phyloP scores from a whole-genome alignment of 2,329 filamentous ascomycete genomes.

The Penicillium sp. region DNA sequence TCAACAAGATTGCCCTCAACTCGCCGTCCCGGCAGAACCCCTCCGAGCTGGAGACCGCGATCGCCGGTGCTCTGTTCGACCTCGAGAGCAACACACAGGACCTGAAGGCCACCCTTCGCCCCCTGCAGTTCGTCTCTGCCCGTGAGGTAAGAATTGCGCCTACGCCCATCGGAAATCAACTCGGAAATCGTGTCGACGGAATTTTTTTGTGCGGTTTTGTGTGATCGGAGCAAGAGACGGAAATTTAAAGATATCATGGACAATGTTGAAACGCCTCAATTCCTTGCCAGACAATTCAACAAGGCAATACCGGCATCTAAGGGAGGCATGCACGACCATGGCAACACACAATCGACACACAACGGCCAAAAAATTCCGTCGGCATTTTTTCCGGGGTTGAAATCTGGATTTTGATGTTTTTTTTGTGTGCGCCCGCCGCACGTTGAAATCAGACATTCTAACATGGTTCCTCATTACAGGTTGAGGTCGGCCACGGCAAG shows the following conservation, averaged over 20 bases:
- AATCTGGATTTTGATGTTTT: slow-evolving; percentile 8
- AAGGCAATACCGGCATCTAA: not conserved
- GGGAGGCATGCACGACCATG: not conserved
- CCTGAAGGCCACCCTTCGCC: slow-evolving; percentile 92
- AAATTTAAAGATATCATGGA: slow-evolving; percentile 15
- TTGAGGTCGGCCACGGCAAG: slow-evolving; percentile 99
- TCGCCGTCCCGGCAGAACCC: slow-evolving; percentile 94
- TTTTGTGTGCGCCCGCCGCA: slow-evolving; percentile 16
- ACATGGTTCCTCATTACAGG: slow-evolving; percentile 58
- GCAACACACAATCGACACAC: not conserved
- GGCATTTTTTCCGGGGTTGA: slow-evolving; percentile 1
- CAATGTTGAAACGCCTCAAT: slow-evolving; percentile 2
- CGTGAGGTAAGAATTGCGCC: slow-evolving; percentile 78
- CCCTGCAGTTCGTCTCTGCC: slow-evolving; percentile 98
- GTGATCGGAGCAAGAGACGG: slow-evolving; percentile 13
- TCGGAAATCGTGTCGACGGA: slow-evolving; percentile 17
- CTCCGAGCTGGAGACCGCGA: slow-evolving; percentile 95
- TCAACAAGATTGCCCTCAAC: slow-evolving; percentile 99
- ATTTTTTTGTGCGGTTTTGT: slow-evolving; percentile 11
- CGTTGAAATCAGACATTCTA: slow-evolving; percentile 22
- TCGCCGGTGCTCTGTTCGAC: slow-evolving; percentile 96
- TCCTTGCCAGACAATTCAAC: not conserved
- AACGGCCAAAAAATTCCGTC: slow-evolving; percentile 1
- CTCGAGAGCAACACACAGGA: slow-evolving; percentile 99
- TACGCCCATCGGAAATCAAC: slow-evolving; percentile 13